phyloP scores from a whole-genome alignment of 2,329 filamentous ascomycete genomes.

The Onygenales sp. region DNA sequence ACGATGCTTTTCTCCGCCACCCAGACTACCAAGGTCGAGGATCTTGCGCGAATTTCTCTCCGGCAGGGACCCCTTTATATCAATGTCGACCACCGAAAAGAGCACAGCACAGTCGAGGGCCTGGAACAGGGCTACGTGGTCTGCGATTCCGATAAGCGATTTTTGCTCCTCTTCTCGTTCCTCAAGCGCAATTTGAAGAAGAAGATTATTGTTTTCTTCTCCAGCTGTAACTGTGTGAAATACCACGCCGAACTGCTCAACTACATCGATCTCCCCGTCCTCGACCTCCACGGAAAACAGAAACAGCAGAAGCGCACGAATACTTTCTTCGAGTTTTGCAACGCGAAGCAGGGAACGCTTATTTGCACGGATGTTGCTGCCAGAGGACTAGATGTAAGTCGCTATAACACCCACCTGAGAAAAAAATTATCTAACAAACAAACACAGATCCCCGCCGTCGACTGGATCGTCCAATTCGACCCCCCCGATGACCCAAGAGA shows the following conservation, averaged over 20 bases:
- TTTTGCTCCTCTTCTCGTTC: conserved; percentile 89
- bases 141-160: conserved; percentile 87
- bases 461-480: conserved; percentile 95
- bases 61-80: conserved; percentile 88
- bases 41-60: conserved; percentile 87
- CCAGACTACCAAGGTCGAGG: conserved; percentile 97
- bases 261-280: conserved; percentile 87
- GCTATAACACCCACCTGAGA: neutral
- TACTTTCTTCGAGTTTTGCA: conserved; percentile 94
- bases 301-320: conserved; percentile 99
- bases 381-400: conserved; percentile 71
- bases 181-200: conserved; percentile 86
- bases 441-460: conserved; percentile 73
- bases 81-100: conserved; percentile 85
- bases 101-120: conserved; percentile 85
- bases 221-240: conserved; percentile 84
- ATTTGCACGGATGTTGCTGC: conserved; percentile 97
- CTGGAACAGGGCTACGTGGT: conserved; percentile 94
- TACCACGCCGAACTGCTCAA: conserved; percentile 94
- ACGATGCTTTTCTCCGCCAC: conserved; percentile 99
- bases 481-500: conserved; percentile 83
- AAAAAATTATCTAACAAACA: neutral
- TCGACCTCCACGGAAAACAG: conserved; percentile 86
- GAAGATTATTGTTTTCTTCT: conserved; percentile 97
- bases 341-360: conserved; percentile 72